Evolutionary conservation across 1,284 basidiomycete species (phyloP), one percentile per base, ranked within the genome.

Genomic region (Sporisorium scitamineum): DNA sequence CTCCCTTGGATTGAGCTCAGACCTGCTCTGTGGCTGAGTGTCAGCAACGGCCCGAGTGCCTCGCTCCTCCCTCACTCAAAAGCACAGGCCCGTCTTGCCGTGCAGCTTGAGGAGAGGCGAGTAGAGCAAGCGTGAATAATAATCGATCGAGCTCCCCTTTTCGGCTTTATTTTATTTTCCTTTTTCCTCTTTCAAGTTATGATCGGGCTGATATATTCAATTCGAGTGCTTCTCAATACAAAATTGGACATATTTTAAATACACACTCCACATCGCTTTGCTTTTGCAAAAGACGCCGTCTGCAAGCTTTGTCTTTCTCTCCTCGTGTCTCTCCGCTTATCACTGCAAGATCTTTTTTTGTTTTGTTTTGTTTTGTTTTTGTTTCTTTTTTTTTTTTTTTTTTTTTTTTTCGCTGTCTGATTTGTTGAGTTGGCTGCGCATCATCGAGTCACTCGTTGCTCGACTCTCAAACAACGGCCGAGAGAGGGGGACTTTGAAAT

Each of bases 391-490:
- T 58, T 70, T 65, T 64, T 48, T 54, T 29, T 31, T 20, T 44
- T 22, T 26, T 39, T 41, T 22, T 18, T 55, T 20, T 18, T 53
- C 31, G 26, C 10, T 27, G 29, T 42, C 27, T 56, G 41, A 59
- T 63, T 57, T 65, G 63, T 61, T 71, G 59, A 53, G 45, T 29
- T 27, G 10, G 47, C 62, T 62, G 62, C 63, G 58, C 54, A 50
- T 64, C 54, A 50, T 64, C 61, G 61, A 60, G 56, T 63, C 67
- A 56, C 24, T 61, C 24, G 22, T 24, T 20, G 16, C 10, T 29
- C n/a, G n/a, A n/a, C n/a, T n/a, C n/a, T n/a, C 10, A 1, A 8
- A 18, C 42, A 58, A 56, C 69, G 69, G 69, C 69, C 69, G 69
- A 70, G 57, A 52, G 54, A 64, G 47, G 10, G 26, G 11, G 14